Conservation (phyloP, 2,329 filamentous ascomycete species). For the Colletotrichum sublineola region DNA sequence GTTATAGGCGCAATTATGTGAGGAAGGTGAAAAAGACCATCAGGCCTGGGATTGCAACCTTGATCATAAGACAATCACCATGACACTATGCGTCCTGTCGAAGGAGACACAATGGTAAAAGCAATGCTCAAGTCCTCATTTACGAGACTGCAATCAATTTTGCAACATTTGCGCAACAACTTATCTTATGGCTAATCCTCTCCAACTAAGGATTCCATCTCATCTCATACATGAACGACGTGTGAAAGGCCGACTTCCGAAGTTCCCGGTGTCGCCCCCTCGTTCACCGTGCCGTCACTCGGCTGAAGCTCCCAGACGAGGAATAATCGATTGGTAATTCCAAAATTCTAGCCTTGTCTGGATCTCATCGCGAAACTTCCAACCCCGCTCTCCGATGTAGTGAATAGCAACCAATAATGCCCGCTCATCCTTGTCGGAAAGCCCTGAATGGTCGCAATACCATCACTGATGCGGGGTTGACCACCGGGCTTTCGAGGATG, state of each 20-base stretch:
- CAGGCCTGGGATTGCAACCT: neutral
- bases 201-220: neutral
- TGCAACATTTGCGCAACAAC: neutral
- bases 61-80: neutral
- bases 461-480: slow-evolving; percentile 26
- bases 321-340: neutral
- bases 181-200: no score
- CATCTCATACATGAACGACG: neutral
- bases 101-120: neutral
- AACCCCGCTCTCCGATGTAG: slow-evolving; percentile 14
- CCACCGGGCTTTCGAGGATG: slow-evolving; percentile 27
- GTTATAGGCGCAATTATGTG: neutral
- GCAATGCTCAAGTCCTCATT: accelerated
- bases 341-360: neutral
- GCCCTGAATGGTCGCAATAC: neutral
- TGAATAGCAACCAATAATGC: neutral
- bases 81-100: neutral
- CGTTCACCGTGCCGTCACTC: neutral
- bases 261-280: neutral
- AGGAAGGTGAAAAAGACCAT: neutral
- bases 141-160: neutral
- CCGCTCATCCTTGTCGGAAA: slow-evolving; percentile 17
- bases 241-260: neutral
- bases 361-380: neutral
- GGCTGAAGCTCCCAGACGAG: neutral